These are phyloP conservation scores for Linnemannia exigua DNA, from an alignment of 192 early-diverging fungal species.

Conservation along the genomic window DNA sequence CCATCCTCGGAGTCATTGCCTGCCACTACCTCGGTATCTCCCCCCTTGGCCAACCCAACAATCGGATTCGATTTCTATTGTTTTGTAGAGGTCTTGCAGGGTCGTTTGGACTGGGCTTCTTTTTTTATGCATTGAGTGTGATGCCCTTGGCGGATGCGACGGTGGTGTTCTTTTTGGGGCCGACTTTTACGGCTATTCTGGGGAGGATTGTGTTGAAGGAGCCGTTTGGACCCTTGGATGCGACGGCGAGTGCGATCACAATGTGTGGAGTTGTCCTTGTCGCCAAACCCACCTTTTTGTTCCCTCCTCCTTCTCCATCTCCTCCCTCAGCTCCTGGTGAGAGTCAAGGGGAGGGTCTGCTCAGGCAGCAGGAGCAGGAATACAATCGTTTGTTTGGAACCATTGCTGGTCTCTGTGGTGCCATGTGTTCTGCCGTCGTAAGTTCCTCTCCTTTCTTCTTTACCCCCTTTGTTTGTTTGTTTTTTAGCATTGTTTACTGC, in stretches of 20 bases:
- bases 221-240: constrained; percentile 72
- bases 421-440: constrained; percentile 54
- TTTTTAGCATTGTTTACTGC: neutral
- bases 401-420: constrained; percentile 39
- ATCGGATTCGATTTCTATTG: constrained; percentile 65
- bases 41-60: constrained; percentile 66
- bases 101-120: constrained; percentile 74
- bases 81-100: constrained; percentile 76
- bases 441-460: neutral
- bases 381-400: constrained; percentile 28
- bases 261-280: constrained; percentile 76
- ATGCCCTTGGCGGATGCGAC: constrained; percentile 83
- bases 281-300: constrained; percentile 68
- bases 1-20: constrained; percentile 66
- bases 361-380: constrained; percentile 16
- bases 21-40: constrained; percentile 65
- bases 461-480: neutral
- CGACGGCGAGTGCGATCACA: constrained; percentile 64
- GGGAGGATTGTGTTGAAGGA: constrained; percentile 74
- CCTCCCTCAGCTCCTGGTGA: neutral
- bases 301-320: constrained; percentile 16
- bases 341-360: neutral
- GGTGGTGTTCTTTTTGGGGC: constrained; percentile 82
- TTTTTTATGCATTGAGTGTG: constrained; percentile 78
- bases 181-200: constrained; percentile 82